phyloP scores from a whole-genome alignment of 306 rosid species.

The Senna siamea region DNA sequence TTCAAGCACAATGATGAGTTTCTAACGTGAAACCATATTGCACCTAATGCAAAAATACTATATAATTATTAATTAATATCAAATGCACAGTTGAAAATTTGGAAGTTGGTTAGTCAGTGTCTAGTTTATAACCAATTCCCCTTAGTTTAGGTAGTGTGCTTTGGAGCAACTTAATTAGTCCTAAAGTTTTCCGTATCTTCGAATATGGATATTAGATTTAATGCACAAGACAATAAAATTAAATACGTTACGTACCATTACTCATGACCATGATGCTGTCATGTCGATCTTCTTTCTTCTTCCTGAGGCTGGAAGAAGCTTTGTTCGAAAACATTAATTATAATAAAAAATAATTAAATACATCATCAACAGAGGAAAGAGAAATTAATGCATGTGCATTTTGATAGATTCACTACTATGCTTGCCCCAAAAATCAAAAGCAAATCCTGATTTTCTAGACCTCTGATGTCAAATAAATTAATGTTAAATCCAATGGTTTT shows the following conservation, averaged over 20 bases:
- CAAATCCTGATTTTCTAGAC: not conserved
- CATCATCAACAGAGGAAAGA: too few relatives aligned
- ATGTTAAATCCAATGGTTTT: conserved; percentile 15
- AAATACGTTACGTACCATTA: too few relatives aligned
- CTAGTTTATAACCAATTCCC: conserved; percentile 22
- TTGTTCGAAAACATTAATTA: not conserved
- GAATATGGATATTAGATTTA: conserved; percentile 24
- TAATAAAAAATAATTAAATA: not conserved
- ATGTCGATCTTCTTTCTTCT: not conserved
- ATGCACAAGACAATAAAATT: not conserved
- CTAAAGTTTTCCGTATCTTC: conserved; percentile 12
- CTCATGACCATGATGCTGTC: not conserved
- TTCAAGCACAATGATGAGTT: too few relatives aligned
- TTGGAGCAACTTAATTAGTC: not conserved
- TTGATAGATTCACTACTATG: too few relatives aligned
- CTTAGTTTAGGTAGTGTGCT: conserved; percentile 18
- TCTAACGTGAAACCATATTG: too few relatives aligned
- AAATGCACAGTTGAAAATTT: not conserved
- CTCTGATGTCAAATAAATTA: conserved; percentile 22
- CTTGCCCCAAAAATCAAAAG: not conserved
- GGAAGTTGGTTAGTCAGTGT: conserved; percentile 32
- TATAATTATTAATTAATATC: too few relatives aligned
- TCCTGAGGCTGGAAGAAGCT: conserved; percentile 10
- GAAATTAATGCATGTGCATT: too few relatives aligned
- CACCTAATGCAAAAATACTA: too few relatives aligned